Evolutionary conservation across 1,139 yeast genomes (phyloP).

Genomic region (Schizosaccharomyces versatilis): DNA sequence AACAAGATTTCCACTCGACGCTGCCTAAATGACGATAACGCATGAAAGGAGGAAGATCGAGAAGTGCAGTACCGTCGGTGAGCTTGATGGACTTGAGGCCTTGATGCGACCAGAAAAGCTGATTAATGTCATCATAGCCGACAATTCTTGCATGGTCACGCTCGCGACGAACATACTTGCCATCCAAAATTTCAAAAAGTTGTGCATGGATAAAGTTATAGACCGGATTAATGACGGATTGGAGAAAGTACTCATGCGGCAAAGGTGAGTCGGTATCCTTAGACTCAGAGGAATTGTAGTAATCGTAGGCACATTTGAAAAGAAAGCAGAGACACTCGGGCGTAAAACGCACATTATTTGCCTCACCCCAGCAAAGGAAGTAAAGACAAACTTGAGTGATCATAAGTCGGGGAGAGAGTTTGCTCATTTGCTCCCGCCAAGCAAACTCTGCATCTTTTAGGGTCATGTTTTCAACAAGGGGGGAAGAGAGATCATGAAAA

Average conservation of each 20-base stretch:
- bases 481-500: constrained; percentile 31
- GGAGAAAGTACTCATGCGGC: constrained; percentile 81
- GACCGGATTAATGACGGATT: constrained; percentile 78
- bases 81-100: constrained; percentile 83
- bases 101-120: constrained; percentile 97
- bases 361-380: constrained; percentile 93
- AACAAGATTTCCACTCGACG: constrained; percentile 75
- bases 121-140: constrained; percentile 97
- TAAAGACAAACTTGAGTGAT: constrained; percentile 79
- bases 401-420: constrained; percentile 49
- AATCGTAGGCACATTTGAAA: constrained; percentile 80
- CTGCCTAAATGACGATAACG: constrained; percentile 81
- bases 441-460: constrained; percentile 64
- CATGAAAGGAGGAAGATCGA: constrained; percentile 74
- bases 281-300: constrained; percentile 69
- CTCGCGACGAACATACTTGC: constrained; percentile 92
- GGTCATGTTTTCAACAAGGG: constrained; percentile 18
- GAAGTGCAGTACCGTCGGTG: constrained; percentile 76
- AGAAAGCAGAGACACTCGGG: constrained; percentile 85
- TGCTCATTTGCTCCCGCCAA: constrained; percentile 64
- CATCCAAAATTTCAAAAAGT: constrained; percentile 84
- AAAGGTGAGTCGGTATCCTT: constrained; percentile 37
- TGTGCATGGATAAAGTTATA: constrained; percentile 82
- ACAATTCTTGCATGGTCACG: constrained; percentile 81
- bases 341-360: constrained; percentile 86